Percentiles rank a stretch among this genome's conserved stretches.
These are phyloP conservation scores for Syncephalastrum contaminatum DNA, from an alignment of 371 early-diverging fungal species.

Conservation along the genomic window DNA sequence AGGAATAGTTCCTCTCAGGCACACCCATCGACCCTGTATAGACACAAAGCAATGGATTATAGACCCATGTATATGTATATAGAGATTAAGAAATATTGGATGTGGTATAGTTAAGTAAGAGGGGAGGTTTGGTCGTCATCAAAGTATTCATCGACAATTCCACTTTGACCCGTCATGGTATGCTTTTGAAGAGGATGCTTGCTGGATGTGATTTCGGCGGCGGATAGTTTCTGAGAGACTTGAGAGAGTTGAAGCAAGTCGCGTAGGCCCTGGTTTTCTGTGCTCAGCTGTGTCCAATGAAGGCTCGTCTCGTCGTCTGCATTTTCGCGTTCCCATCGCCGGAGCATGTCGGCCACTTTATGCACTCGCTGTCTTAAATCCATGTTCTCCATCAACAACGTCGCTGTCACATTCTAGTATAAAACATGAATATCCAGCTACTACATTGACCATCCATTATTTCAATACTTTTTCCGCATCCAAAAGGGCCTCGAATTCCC, in stretches of 20 bases:
- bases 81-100: too few species aligned
- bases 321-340: conserved; percentile 18
- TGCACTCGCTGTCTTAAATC: conserved; percentile 31
- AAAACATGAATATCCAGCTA: neutral
- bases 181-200: too few species aligned
- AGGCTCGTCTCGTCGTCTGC: conserved; percentile 15
- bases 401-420: conserved; percentile 32
- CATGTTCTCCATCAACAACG: conserved; percentile 43
- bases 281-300: conserved; percentile 23
- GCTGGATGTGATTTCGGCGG: neutral
- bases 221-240: conserved; percentile 8
- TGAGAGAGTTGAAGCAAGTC: conserved; percentile 21
- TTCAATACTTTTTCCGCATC: conserved; percentile 43
- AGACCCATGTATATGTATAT: too few species aligned
- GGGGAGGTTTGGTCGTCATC: too few species aligned
- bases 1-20: too few species aligned
- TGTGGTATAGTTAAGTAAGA: too few species aligned
- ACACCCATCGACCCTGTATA: too few species aligned
- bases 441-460: neutral
- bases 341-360: conserved; percentile 24
- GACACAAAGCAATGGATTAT: too few species aligned
- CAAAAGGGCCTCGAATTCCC: conserved; percentile 43
- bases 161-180: too few species aligned
- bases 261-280: conserved; percentile 30
- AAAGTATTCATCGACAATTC: too few species aligned